Evolutionary conservation across 2,329 filamentous ascomycete genomes (phyloP), one percentile per base, ranked within the genome.

Genomic region (Coleophoma eucalyptorum): DNA sequence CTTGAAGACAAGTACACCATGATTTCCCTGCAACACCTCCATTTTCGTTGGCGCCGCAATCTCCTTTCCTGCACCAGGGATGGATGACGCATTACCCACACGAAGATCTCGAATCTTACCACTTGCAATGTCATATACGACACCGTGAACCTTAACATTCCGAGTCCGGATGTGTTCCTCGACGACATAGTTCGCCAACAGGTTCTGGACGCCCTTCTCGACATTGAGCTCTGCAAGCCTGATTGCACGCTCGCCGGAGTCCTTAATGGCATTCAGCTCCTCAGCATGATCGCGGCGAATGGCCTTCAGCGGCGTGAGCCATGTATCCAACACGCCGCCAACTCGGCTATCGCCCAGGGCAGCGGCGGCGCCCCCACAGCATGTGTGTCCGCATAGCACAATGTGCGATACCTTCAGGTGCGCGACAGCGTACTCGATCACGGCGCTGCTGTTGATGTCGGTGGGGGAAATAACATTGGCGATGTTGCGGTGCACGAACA

Each of bases 401-500:
- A 89, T 79, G 68, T 89, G 84, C 67, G 84, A 78, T 59, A 89
- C 85, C 60, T 86, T 82, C 34, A 95, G 74, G 65, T 88, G 77
- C 51, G 72, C 74, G 52, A 95, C 88, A 41, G 89, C 87, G 66
- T 86, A 95, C 65, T 93, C 86, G 65, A 95, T 85, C 43, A 93
- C 89, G 50, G 83, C 81, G 11, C 83, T 78, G 33, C 84, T 84
- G 72, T 83, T 89, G 67, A 93, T 80, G 67, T 96, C 90, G 61
- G 83, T 84, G 18, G 84, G 74, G 51, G 84, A 83, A 56, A 95
- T 72, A 63, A 93, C 82, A 73, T 95, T 95, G 69, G 89, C 90
- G 67, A 96, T 92, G 75, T 95, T 95, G 66, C 90, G 87, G 75
- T 95, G 90, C 48, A 90, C 87, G 68, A 95, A 95, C 59, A 95